These are phyloP conservation scores for Barnettozyma pratensis DNA, from an alignment of 805 yeast genomes.

Conservation along the genomic window DNA sequence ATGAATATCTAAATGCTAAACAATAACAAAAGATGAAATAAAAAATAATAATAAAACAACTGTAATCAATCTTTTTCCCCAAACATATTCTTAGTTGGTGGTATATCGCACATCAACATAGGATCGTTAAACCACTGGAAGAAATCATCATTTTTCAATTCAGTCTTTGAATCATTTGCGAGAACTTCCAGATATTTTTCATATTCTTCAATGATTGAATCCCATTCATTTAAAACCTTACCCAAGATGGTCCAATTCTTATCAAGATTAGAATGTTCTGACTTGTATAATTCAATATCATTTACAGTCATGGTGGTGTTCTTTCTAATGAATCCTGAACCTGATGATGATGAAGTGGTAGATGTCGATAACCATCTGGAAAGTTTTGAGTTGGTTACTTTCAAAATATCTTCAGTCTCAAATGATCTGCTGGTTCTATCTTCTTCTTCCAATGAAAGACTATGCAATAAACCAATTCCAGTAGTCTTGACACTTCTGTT, in stretches of 20 bases:
- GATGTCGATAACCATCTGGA: conserved; percentile 2
- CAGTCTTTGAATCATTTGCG: conserved; percentile 7
- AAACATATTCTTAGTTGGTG: conserved; percentile 9
- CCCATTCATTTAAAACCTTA: conserved; percentile 49
- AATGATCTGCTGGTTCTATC: not conserved
- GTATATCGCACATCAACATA: conserved; percentile 12
- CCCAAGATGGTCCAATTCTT: conserved; percentile 33
- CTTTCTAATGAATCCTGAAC: not conserved
- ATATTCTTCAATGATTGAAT: conserved; percentile 43
- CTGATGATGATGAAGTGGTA: not conserved
- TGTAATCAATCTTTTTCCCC: not conserved
- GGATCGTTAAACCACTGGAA: conserved; percentile 13
- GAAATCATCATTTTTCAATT: conserved; percentile 1
- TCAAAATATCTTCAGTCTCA: conserved; percentile 1
- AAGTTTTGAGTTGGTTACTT: not conserved
- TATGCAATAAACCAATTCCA: conserved; percentile 1
- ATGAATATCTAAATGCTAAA: not conserved
- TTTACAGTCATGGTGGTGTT: not conserved
- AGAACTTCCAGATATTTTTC: conserved; percentile 22
- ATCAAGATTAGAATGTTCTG: not conserved
- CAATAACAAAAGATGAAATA: not conserved
- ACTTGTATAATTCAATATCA: not conserved
- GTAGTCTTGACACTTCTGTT: not conserved
- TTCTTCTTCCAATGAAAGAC: not conserved
- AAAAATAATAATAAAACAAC: not conserved